These are phyloP conservation scores for Fusarium neocosmosporiellum DNA, from an alignment of 2,329 filamentous ascomycete genomes.

Conservation along the genomic window DNA sequence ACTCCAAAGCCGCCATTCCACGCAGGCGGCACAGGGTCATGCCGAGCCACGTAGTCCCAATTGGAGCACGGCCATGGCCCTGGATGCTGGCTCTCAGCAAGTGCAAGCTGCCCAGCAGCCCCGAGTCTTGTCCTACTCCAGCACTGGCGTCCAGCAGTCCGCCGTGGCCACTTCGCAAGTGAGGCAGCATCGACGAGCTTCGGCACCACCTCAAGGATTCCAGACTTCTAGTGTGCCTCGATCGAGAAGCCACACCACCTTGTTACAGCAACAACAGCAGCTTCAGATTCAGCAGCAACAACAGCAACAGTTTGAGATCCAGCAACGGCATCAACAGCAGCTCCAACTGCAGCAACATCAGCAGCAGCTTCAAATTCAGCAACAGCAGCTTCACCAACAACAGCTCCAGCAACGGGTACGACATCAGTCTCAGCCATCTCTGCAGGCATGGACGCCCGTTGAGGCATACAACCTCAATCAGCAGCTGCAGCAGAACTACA, in stretches of 20 bases:
- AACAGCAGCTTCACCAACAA: slow-evolving; percentile 29
- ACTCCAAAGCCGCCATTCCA: slow-evolving; percentile 25
- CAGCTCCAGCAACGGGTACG: slow-evolving; percentile 15
- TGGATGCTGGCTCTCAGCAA: slow-evolving; percentile 17
- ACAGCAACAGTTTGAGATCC: neutral
- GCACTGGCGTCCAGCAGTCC: slow-evolving; percentile 26
- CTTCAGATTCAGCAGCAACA: slow-evolving; percentile 2
- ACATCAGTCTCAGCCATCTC: slow-evolving; percentile 17
- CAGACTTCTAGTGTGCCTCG: slow-evolving; percentile 13
- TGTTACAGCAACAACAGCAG: slow-evolving; percentile 29
- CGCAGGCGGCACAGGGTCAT: slow-evolving; percentile 15
- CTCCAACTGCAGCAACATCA: slow-evolving; percentile 6
- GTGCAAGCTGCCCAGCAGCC: slow-evolving; percentile 16
- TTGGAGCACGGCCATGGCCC: slow-evolving; percentile 15
- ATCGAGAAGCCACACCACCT: slow-evolving; percentile 27
- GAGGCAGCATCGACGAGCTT: slow-evolving; percentile 33
- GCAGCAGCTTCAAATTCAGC: slow-evolving; percentile 18
- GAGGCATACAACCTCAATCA: slow-evolving; percentile 34
- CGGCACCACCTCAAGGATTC: slow-evolving; percentile 29
- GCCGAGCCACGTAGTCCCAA: slow-evolving; percentile 28
- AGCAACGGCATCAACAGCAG: slow-evolving; percentile 26
- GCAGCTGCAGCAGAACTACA: slow-evolving; percentile 35
- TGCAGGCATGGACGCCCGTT: slow-evolving; percentile 30
- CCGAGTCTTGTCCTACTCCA: slow-evolving; percentile 29
- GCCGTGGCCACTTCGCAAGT: slow-evolving; percentile 9